Percentiles rank a stretch among this genome's conserved stretches.
phyloP scores from a whole-genome alignment of 2,329 filamentous ascomycete species.

The Peltaster fructicola region DNA sequence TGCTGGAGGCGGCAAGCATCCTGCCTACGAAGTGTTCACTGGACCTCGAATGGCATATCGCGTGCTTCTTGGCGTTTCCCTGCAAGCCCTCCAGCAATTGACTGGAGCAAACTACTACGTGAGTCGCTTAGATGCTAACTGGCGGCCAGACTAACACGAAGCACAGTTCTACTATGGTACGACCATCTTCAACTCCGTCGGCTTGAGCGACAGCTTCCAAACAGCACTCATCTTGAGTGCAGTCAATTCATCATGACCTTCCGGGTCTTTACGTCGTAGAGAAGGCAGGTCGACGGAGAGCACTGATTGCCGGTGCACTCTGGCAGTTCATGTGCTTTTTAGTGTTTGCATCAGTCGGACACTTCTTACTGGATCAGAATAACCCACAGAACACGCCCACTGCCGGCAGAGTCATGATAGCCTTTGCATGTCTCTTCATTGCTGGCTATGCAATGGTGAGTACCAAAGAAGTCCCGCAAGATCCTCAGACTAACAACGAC shows the following conservation, averaged over 20 bases:
- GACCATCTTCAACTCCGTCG: constrained; percentile 25
- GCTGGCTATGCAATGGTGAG: constrained; percentile 46
- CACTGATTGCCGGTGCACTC: constrained; percentile 26
- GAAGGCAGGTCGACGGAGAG: constrained; percentile 26
- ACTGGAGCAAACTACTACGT: constrained; percentile 52
- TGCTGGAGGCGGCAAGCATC: constrained; percentile 27
- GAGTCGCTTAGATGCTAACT: too few relatives aligned
- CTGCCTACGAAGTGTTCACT: constrained; percentile 50
- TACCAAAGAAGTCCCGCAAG: too few relatives aligned
- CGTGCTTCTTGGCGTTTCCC: constrained; percentile 41
- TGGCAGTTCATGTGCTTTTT: constrained; percentile 43
- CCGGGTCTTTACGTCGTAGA: constrained; percentile 30
- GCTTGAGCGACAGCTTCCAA: constrained; percentile 24
- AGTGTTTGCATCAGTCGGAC: constrained; percentile 29
- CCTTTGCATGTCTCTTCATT: constrained; percentile 52
- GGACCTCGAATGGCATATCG: constrained; percentile 50
- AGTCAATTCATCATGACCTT: constrained; percentile 32
- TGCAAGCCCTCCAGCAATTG: constrained; percentile 50
- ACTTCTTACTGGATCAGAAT: constrained; percentile 23
- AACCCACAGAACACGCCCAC: constrained; percentile 19
- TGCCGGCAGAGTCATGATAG: constrained; percentile 43
- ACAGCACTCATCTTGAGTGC: constrained; percentile 31
- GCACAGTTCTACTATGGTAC: constrained; percentile 39
- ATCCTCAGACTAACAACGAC: too few relatives aligned
- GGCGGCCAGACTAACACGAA: too few relatives aligned